Base-by-base conservation (phyloP, 23 red algal species). In the Porphyridium purpureum region DNA sequence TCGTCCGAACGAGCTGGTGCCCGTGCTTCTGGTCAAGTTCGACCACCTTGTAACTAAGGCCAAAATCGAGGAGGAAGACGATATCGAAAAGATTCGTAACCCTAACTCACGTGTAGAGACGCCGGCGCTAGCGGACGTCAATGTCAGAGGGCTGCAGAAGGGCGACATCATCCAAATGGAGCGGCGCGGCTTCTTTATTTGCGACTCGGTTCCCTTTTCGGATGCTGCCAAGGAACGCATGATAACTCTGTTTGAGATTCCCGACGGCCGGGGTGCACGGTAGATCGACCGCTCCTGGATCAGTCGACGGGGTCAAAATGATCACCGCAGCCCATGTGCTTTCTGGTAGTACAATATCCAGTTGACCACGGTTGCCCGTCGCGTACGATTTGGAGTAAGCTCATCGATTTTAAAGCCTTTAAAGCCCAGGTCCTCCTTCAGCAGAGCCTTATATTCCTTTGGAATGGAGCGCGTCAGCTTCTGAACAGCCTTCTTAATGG, bases 111-210 rank as follows among this genome's bases (percentile, higher is more conserved):
- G 66, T 35, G 2, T 41, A 23, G 36, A 73, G 21, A 60, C 52
- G 38, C 34, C 47, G 27, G 64, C 69, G 11, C 51, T 35, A 26
- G 80, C 69, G 29, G 90, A 98, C 64, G 63, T 98, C 24, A 98
- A 98, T 48, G 41, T 85, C 4, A 57, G 75, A 22, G 24, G 71
- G 19, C 26, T 98, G 30, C 57, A 74, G 49, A 74, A 60, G 22
- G 90, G 78, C 7, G 72, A 83, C 25, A 62, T 83, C 7, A 86
- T 98, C 38, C 90, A 98, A 50, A 49, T 98, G 27, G 90, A 98
- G 57, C 63, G 90, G 17, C 58, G 90, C 20, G 90, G 90, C 3
- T 98, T 75, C 34, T 98, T 68, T 51, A 83, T 83, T 29, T 86
- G 80, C 33, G 90, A 98, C 54, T 51, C 44, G 14, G 56, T 59